These are phyloP conservation scores for Trichoderma simmonsii DNA, from an alignment of 2,329 filamentous ascomycete species.

Conservation along the genomic window DNA sequence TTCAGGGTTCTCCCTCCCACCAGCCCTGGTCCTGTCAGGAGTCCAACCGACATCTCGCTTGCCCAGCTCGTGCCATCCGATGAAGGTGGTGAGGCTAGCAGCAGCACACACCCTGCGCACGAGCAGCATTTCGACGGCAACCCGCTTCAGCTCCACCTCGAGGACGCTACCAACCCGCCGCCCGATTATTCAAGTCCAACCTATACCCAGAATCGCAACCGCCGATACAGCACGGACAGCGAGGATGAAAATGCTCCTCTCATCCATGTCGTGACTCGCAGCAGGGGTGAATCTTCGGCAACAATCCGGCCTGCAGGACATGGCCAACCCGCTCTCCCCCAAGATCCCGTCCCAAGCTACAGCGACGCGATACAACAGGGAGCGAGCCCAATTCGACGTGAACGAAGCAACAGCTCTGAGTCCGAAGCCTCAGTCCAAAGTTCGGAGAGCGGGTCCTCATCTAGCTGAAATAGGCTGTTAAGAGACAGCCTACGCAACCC, in stretches of 20 bases:
- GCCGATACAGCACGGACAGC: conserved; percentile 56
- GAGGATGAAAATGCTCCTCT: conserved; percentile 53
- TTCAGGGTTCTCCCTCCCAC: conserved; percentile 72
- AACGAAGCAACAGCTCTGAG: conserved; percentile 27
- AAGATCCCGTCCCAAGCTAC: conserved; percentile 72
- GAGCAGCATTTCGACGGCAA: conserved; percentile 35
- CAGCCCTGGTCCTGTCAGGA: conserved; percentile 84
- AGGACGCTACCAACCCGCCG: conserved; percentile 61
- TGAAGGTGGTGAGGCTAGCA: conserved; percentile 61
- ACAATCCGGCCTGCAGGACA: conserved; percentile 32
- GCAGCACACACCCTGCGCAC: conserved; percentile 27
- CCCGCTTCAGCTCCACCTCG: conserved; percentile 40
- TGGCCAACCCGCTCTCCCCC: conserved; percentile 13
- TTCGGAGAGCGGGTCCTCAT: conserved; percentile 11
- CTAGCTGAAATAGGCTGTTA: neutral
- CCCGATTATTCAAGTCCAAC: conserved; percentile 69
- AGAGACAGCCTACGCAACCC: neutral
- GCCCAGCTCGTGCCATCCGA: conserved; percentile 75
- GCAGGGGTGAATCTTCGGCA: conserved; percentile 48
- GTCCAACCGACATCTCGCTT: conserved; percentile 93
- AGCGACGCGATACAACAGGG: conserved; percentile 67
- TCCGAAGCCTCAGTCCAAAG: conserved; percentile 21
- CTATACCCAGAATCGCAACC: conserved; percentile 49
- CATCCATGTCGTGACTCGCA: conserved; percentile 50
- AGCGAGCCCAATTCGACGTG: conserved; percentile 25